Conservation (phyloP, 2,329 filamentous ascomycete species). For the Metarhizium sp. region DNA sequence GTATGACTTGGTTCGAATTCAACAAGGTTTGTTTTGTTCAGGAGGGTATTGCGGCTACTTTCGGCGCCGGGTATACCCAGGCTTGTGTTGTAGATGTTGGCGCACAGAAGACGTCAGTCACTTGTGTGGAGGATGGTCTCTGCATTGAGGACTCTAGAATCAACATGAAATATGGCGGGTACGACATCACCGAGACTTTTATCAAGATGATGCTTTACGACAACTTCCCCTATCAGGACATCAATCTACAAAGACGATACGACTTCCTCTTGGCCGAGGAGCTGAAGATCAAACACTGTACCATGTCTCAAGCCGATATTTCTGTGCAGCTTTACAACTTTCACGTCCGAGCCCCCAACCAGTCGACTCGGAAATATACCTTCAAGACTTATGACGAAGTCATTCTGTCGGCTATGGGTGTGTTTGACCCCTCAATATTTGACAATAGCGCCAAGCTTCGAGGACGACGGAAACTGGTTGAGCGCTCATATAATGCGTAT, state of each 20-base stretch:
- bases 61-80: constrained; percentile 88
- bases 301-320: constrained; percentile 81
- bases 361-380: constrained; percentile 84
- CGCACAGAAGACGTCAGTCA: constrained; percentile 93
- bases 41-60: constrained; percentile 89
- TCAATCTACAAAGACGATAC: constrained; percentile 82
- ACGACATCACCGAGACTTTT: constrained; percentile 88
- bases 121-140: constrained; percentile 94
- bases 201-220: constrained; percentile 97
- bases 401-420: constrained; percentile 89
- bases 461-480: constrained; percentile 71
- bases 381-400: constrained; percentile 98
- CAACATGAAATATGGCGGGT: constrained; percentile 89
- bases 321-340: constrained; percentile 85
- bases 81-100: constrained; percentile 95
- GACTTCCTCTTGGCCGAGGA: constrained; percentile 93
- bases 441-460: constrained; percentile 72
- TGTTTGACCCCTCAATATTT: constrained; percentile 82
- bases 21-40: constrained; percentile 87
- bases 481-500: constrained; percentile 87
- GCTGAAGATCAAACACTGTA: constrained; percentile 87
- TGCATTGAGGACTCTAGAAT: constrained; percentile 89
- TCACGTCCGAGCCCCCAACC: constrained; percentile 77
- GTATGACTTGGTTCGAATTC: constrained; percentile 85
- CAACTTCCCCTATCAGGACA: constrained; percentile 89